A percentile compares a stretch with the other conserved stretches of the same genome.
Conservation (phyloP, 306 rosid species). For the Fragaria iinumae region DNA sequence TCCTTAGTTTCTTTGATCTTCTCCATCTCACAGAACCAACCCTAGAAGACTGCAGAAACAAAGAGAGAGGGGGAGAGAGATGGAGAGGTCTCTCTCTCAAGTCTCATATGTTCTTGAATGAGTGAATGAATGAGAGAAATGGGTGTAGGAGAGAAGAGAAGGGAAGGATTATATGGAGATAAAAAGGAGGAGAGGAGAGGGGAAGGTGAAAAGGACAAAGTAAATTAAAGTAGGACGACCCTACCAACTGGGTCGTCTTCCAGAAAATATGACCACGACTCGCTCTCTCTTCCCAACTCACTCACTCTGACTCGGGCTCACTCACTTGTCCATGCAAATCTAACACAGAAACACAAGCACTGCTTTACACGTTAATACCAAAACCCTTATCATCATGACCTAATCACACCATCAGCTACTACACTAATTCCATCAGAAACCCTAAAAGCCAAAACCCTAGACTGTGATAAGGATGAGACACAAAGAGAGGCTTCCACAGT, state of each 20-base stretch:
- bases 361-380: conserved; percentile 15
- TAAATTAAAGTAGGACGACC: conserved; percentile 34
- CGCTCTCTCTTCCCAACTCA: background rate
- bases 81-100: background rate
- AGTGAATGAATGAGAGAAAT: conserved; percentile 11
- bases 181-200: conserved; percentile 20
- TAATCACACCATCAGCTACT: conserved; percentile 28
- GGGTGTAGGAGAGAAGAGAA: conserved; percentile 28
- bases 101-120: conserved; percentile 13
- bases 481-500: conserved; percentile 24
- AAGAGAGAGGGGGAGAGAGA: background rate
- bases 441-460: background rate
- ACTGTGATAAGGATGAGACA: conserved; percentile 31
- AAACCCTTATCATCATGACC: conserved; percentile 38
- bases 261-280: conserved; percentile 38
- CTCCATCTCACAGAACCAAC: background rate
- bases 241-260: conserved; percentile 39
- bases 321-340: background rate
- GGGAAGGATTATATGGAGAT: conserved; percentile 30
- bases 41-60: background rate
- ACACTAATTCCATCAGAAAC: background rate
- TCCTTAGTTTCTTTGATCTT: conserved; percentile 9
- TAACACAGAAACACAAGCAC: conserved; percentile 4
- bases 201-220: conserved; percentile 36
- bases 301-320: conserved; percentile 6